Base-by-base conservation (phyloP, 1,139 yeast genomes). In the Yamadazyma sp. region DNA sequence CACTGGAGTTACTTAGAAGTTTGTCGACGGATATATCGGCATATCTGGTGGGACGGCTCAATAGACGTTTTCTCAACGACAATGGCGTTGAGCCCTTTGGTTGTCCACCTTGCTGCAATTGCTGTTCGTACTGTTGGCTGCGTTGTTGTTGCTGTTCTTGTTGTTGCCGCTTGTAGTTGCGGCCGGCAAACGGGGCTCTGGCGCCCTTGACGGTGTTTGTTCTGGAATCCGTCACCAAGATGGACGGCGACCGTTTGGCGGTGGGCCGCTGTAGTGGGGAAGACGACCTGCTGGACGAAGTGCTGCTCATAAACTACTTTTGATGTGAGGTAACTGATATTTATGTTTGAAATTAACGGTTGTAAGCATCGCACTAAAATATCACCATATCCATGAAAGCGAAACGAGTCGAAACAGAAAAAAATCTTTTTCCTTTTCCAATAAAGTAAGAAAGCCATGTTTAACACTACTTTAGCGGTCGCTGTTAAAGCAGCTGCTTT, bases 231-330 rank as follows among this genome's bases (percentile, higher is more conserved):
- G 97, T 91, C 28, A 91, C 98, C 40, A 91, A 70, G 56, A 91
- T 91, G 1, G 96, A 87, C 5, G 98, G 97, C 20, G 96, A 86
- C 51, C 97, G 66, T 52, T 86, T 86, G n/a, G 94, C 89, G 3
- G 87, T 82, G 6, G 89, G 84, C 40, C 78, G 62, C 45, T 61
- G 59, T 17, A 16, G 42, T 11, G 32, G 34, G 3, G 51, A 43
- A 11, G 34, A 28, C n/a, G 50, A 37, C 33, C 46, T 36, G 18
- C 48, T 34, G 11, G 45, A 27, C 14, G 37, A 29, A 15, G 20
- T 9, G 7, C 33, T 24, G 23, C 38, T 28, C 33, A 35, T 35
- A 20, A 12, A 23, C 24, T 31, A 5, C n/a, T 11, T 11, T 3
- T 12, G 9, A 28, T 28, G 5, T 7, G 15, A 11, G 5, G 9